Base-by-base conservation (phyloP, 2,329 filamentous ascomycete genomes). In the Didymosphaeria variabile region DNA sequence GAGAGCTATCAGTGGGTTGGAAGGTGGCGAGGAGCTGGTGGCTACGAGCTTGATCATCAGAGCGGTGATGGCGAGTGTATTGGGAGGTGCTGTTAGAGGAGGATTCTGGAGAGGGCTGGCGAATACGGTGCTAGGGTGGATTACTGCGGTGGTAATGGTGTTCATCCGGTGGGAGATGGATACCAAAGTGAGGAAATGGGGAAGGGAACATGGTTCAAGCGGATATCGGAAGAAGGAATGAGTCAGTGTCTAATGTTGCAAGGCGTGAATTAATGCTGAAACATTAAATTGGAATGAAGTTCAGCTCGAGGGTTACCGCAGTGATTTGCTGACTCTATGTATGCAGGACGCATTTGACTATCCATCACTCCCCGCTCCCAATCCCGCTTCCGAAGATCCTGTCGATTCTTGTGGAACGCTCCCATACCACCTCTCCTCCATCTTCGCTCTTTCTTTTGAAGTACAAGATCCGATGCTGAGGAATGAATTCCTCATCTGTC, bases 401-500 rank as follows among this genome's bases (percentile, higher is more conserved):
- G 69, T 85, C 83, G 50, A 81, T 77, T 64, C 81, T 80, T 10
- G 67, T 70, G 66, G 75, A 77, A 44, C 84, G 76, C 66, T 86
- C 83, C 84, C 85, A 87, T 2, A 87, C 78, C 10, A 80, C 71
- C 26, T 79, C 78, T 1, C 65, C 71, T 31, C 47, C 63, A 38
- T 59, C 66, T 40, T 75, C 70, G 5, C 64, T 72, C 19, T 74
- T 79, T 61, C 77, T 77, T 63, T 80, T 82, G 64, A 86, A 82
- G 61, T 84, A 83, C 57, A 83, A 61, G 19, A 87, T 82, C 2
- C 85, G 79, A 72, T 87, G 84, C 64, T 83, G 80, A 3, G 85
- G 85, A 58, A 87, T 85, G 58, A 86, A 87, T 50, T 87, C 84
- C 60, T 86, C 84, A 31, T 86, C 79, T 10, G 84, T 86, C 34